A percentile compares a stretch with the other conserved stretches of the same genome.
Evolutionary conservation across 345 rosid genomes (phyloP).

Genomic region (Brassica incana): DNA sequence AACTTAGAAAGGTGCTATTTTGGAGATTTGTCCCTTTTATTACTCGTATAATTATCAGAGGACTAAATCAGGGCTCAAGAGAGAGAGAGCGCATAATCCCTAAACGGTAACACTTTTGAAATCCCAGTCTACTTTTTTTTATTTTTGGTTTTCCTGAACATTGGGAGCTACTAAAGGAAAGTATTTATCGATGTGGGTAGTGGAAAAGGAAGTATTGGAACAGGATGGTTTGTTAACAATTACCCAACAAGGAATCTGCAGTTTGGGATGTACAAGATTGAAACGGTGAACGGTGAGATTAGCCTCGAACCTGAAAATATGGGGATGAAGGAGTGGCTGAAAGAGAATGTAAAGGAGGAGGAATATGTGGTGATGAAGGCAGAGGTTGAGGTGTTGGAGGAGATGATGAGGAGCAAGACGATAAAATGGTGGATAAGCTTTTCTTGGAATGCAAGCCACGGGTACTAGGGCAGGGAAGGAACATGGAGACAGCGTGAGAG

Average conservation of each 20-base stretch:
- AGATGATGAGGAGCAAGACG: slow-evolving; percentile 59
- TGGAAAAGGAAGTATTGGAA: slow-evolving; percentile 51
- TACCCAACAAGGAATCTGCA: slow-evolving; percentile 46
- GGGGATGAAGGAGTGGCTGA: slow-evolving; percentile 69
- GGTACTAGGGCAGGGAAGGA: slow-evolving; percentile 1
- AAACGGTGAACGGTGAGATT: slow-evolving; percentile 35
- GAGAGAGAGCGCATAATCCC: no score
- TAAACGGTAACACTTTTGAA: no score
- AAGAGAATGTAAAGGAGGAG: slow-evolving; percentile 58
- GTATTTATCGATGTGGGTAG: slow-evolving; percentile 65
- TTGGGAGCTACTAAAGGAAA: slow-evolving; percentile 49
- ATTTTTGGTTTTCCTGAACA: slow-evolving; percentile 33
- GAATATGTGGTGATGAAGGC: slow-evolving; percentile 38
- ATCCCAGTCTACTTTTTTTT: no score
- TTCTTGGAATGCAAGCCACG: slow-evolving; percentile 78
- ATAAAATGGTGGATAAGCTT: slow-evolving; percentile 66
- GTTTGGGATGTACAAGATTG: slow-evolving; percentile 57
- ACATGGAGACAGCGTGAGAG: slow-evolving; percentile 27
- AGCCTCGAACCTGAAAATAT: slow-evolving; percentile 17
- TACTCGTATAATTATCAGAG: no score
- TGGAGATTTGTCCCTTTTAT: no score
- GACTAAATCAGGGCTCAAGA: no score
- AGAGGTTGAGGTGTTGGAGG: slow-evolving; percentile 71
- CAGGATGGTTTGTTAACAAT: slow-evolving; percentile 56
- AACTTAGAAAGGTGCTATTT: no score